Base-by-base conservation (phyloP, 2,329 filamentous ascomycete genomes). In the Neonectria coccinea region DNA sequence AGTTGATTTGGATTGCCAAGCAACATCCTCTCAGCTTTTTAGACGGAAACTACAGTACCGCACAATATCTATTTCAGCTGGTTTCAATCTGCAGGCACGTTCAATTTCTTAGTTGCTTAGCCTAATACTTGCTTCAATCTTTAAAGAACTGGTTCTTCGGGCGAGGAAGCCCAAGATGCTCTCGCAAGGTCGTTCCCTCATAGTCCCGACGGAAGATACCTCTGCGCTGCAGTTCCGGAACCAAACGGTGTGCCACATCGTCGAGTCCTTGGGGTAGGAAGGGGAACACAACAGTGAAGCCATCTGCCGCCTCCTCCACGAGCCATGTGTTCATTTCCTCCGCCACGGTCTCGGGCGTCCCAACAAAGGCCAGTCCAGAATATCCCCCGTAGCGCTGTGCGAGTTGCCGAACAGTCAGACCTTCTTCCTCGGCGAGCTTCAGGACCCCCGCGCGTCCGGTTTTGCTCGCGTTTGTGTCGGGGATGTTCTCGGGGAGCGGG, bases 401-500 rank as follows among this genome's bases (percentile, higher is more conserved):
- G 22, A 86, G 79, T 70, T 87, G 85, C 6, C 83, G 77, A 2
- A 87, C 81, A 0, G 83, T 86, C 54, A 86, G 67, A 0, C 78
- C 78, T 61, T 86, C 83, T 1, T 78, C 70, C 50, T 74, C 69
- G 0, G 83, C 84, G 2, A 87, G 73, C 62, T 78, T 81, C 3
- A 85, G n/a, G 9, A 83, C 81, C 0, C 76, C 71, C 7, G 78
- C 83, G 1, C 83, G 80, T 11, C 77, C 70, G 0, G 83, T 84
- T 71, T 86, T 85, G 77, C 84, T 86, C 2, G 82, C 84, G 64
- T 86, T 86, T 0, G 84, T 86, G 52, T 86, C 83, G 0, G 85
- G 84, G 2, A 87, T 70, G 5, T 86, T 79, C 0, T 72, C 70
- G 1, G 85, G 85, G 5, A 88, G 73, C 1, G 81, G 82, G 0